Evolutionary conservation across 73 alveolate species (phyloP), one percentile per base, ranked within the genome.

Genomic region (Paramecium primaurelia): DNA sequence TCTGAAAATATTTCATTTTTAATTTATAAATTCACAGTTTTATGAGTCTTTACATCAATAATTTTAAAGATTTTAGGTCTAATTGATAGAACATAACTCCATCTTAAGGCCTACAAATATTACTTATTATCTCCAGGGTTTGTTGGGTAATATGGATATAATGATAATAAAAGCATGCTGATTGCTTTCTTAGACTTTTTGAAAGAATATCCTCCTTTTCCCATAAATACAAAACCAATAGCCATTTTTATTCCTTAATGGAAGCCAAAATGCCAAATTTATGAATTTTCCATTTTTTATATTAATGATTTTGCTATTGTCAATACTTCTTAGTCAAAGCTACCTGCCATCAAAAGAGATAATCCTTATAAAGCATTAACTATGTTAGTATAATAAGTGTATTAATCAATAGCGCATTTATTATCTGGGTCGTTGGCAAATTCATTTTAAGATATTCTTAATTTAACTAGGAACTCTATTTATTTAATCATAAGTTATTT

Each of bases 281-380:
- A 94, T 68, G 92, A 92, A 71, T 84, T 80, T 59, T 98, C 98
- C 32, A 98, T 95, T 93, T 96, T 93, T 93, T 96, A 93, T 91
- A 99, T 95, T 25, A 98, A 87, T 9, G 95, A 80, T 95, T 98
- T 98, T 38, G 98, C 93, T 9, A 95, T 93, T 88, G 96, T 88
- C 69, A 98, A 95, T 69, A 98, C 95, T 58, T 97, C 98, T 18
- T 94, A 90, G 90, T 98, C 99, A 22, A 99, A 99, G 77, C 99
- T 97, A 10, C 99, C 99, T 3, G 99, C 98, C 99, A 97, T 98
- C 4, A 98, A 94, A 92, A 98, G 85, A n/a, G 98, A 64, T 88
- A 97, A 68, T 4, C 99, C 98, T 89, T 93, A 96, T 14, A 99
- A 96, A 49, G 98, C 96, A 34, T 96, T 97, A 71, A 99, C 97